A percentile compares a stretch with the other conserved stretches of the same genome.
Conservation (phyloP, 2,329 filamentous ascomycete genomes). For the Ophiocordyceps australis region DNA sequence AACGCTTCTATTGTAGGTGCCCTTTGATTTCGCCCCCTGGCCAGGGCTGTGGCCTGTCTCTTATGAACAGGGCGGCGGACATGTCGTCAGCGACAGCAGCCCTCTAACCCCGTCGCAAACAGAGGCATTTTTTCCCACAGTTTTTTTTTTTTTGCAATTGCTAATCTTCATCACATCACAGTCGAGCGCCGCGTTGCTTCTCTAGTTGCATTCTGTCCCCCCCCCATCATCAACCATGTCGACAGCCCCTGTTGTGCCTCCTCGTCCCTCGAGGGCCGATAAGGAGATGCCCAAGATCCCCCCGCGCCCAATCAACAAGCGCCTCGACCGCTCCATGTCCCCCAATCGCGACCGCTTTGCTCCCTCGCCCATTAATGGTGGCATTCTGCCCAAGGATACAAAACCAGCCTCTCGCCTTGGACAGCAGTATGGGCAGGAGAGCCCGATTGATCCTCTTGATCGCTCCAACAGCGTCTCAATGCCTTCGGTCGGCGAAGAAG, state of each 20-base stretch:
- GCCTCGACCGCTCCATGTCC: conserved; percentile 58
- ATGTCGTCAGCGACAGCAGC: no score
- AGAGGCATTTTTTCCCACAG: no score
- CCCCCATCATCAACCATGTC: conserved; percentile 29
- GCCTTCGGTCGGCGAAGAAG: conserved; percentile 78
- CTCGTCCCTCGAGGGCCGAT: conserved; percentile 33
- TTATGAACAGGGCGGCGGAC: no score
- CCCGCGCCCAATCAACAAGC: conserved; percentile 55
- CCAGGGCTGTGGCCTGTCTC: no score
- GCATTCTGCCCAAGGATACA: conserved; percentile 27
- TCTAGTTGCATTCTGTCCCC: no score
- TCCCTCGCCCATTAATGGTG: conserved; percentile 71
- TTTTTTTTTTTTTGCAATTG: no score
- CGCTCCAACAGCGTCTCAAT: conserved; percentile 64
- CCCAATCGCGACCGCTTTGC: conserved; percentile 65
- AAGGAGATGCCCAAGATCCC: conserved; percentile 52
- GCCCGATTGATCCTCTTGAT: conserved; percentile 23
- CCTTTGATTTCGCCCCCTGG: no score
- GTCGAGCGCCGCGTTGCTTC: no score
- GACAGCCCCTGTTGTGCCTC: conserved; percentile 33
- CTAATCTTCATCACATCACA: no score
- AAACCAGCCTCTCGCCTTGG: conserved; percentile 4
- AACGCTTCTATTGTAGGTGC: no score
- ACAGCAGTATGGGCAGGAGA: conserved; percentile 13
- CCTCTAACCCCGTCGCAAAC: no score